phyloP scores from a whole-genome alignment of 2,329 filamentous ascomycete genomes.

The Ophiocordyceps australis region DNA sequence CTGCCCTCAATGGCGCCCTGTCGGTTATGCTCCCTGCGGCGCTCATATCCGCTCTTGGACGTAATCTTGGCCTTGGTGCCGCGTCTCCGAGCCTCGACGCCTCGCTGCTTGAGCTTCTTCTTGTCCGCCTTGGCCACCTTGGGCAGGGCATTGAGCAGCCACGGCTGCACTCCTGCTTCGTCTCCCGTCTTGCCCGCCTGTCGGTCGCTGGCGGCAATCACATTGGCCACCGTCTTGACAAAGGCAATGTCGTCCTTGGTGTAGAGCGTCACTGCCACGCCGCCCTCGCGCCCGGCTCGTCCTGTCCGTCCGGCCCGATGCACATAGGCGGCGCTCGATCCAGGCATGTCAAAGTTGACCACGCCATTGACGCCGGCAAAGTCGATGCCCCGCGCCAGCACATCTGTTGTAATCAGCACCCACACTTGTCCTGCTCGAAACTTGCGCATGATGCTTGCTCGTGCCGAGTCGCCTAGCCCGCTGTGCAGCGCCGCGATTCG shows the following conservation, averaged over 20 bases:
- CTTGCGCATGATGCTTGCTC: conserved; percentile 67
- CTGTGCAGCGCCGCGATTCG: conserved; percentile 86
- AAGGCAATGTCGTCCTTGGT: conserved; percentile 86
- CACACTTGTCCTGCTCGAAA: conserved; percentile 89
- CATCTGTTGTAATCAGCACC: conserved; percentile 90
- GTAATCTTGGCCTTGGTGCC: conserved; percentile 48
- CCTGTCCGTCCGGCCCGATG: conserved; percentile 88
- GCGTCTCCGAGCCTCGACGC: conserved; percentile 51
- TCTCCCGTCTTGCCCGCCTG: conserved; percentile 36
- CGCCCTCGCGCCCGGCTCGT: conserved; percentile 70
- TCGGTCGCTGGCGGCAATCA: conserved; percentile 71
- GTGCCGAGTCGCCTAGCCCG: conserved; percentile 56
- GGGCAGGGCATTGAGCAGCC: conserved; percentile 77
- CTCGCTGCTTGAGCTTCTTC: conserved; percentile 64
- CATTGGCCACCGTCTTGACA: conserved; percentile 82
- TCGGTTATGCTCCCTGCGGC: conserved; percentile 47
- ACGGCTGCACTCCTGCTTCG: conserved; percentile 52
- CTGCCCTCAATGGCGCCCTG: conserved; percentile 44
- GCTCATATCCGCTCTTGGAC: conserved; percentile 62
- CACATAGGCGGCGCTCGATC: conserved; percentile 77
- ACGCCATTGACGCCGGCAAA: conserved; percentile 92
- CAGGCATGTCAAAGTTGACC: conserved; percentile 93
- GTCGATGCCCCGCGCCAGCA: conserved; percentile 82
- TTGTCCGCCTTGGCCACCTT: conserved; percentile 69
- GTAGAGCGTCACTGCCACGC: conserved; percentile 84